These are phyloP conservation scores for Penicillium crystallinum DNA, from an alignment of 495 filamentous ascomycete species.

Conservation along the genomic window DNA sequence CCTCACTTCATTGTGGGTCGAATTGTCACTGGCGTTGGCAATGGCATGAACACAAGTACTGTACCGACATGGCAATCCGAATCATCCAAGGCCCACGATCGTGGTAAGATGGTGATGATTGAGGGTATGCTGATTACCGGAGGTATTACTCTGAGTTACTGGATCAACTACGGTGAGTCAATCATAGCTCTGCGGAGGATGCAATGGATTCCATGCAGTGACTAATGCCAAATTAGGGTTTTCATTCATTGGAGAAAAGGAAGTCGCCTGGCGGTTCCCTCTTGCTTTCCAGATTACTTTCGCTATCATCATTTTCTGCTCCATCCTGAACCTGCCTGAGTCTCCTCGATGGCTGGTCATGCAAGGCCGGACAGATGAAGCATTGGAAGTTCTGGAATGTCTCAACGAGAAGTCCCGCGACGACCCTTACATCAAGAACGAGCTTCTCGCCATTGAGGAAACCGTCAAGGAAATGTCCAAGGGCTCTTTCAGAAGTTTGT, in stretches of 20 bases:
- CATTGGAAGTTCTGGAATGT: slow-evolving; percentile 55
- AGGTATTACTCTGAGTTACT: slow-evolving; percentile 65
- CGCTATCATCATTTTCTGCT: slow-evolving; percentile 51
- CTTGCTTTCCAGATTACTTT: slow-evolving; percentile 68
- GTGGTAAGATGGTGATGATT: slow-evolving; percentile 74
- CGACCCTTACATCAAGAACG: slow-evolving; percentile 51
- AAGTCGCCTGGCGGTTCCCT: slow-evolving; percentile 66
- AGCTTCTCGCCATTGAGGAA: slow-evolving; percentile 53
- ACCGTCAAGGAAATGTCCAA: slow-evolving; percentile 61
- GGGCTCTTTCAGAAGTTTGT: slow-evolving; percentile 54
- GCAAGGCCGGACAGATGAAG: slow-evolving; percentile 57
- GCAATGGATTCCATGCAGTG: not conserved
- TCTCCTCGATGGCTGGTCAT: slow-evolving; percentile 69
- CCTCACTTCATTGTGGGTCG: slow-evolving; percentile 62
- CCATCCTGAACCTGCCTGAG: slow-evolving; percentile 60
- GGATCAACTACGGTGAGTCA: slow-evolving; percentile 63
- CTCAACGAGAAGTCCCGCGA: slow-evolving; percentile 34
- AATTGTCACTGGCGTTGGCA: slow-evolving; percentile 63
- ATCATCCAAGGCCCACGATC: slow-evolving; percentile 61
- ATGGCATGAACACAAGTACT: slow-evolving; percentile 54
- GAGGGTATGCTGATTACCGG: slow-evolving; percentile 63
- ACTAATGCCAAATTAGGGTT: slow-evolving; percentile 27
- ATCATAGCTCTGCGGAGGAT: no score
- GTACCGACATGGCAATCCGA: slow-evolving; percentile 55
- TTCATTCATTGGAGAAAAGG: slow-evolving; percentile 50